Conservation (phyloP, 208 protist genomes). For the Wallacemonas sp. region DNA sequence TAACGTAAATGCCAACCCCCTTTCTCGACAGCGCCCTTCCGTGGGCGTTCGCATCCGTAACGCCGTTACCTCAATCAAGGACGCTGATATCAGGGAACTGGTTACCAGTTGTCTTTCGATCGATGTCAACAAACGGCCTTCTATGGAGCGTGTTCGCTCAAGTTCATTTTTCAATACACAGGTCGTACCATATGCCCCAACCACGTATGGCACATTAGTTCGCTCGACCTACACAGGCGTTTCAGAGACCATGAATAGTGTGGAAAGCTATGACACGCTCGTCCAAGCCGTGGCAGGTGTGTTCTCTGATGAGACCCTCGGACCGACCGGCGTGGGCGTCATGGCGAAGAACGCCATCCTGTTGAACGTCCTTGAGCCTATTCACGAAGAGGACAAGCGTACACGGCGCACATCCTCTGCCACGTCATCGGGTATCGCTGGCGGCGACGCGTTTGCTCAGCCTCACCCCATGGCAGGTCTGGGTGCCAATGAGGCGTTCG, state of each 20-base stretch:
- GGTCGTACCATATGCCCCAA: not conserved
- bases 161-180: not conserved
- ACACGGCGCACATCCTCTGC: not conserved
- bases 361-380: not conserved
- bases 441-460: not conserved
- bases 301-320: constrained; percentile 2
- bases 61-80: not conserved
- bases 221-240: not conserved
- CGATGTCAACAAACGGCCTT: not conserved
- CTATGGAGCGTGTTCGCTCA: not conserved
- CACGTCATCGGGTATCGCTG: not conserved
- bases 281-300: not conserved
- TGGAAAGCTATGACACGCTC: not conserved
- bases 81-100: not conserved
- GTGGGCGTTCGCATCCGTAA: not conserved
- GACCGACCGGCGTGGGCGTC: not conserved
- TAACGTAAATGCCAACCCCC: not conserved
- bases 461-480: not conserved
- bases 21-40: not conserved
- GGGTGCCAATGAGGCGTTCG: not conserved
- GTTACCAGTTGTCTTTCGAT: not conserved
- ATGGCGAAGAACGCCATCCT: constrained; percentile 3
- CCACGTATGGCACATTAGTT: not conserved
- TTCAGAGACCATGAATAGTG: not conserved
- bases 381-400: not conserved